Percentiles rank a stretch among this genome's conserved stretches.
phyloP scores from a whole-genome alignment of 352 stramenopile genomes.

The Globisporangium canariense region DNA sequence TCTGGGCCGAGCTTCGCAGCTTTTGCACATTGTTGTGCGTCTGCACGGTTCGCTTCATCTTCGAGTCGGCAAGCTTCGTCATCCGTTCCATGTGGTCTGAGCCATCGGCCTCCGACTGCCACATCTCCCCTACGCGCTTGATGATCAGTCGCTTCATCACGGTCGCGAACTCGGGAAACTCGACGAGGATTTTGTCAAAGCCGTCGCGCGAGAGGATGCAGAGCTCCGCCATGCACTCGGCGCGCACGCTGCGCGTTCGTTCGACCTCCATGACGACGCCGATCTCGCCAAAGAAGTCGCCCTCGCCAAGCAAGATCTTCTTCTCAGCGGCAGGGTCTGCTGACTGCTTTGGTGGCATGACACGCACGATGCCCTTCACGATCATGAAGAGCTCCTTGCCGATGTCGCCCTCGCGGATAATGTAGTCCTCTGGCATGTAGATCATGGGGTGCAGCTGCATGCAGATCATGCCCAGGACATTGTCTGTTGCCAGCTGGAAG shows the following conservation, averaged over 20 bases:
- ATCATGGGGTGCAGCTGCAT: slow-evolving; percentile 66
- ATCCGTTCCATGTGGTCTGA: slow-evolving; percentile 61
- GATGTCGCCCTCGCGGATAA: slow-evolving; percentile 64
- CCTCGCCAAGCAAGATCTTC: slow-evolving; percentile 56
- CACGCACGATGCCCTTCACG: slow-evolving; percentile 60
- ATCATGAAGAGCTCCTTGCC: slow-evolving; percentile 73
- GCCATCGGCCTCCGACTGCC: slow-evolving; percentile 23
- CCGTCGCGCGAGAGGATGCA: slow-evolving; percentile 56
- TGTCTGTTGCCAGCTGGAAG: slow-evolving; percentile 60
- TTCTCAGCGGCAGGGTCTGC: slow-evolving; percentile 26
- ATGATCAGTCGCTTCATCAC: slow-evolving; percentile 72
- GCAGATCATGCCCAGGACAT: slow-evolving; percentile 65
- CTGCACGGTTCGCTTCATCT: slow-evolving; percentile 61
- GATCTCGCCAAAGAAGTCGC: slow-evolving; percentile 68
- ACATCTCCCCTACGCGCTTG: slow-evolving; percentile 66
- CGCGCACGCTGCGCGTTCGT: slow-evolving; percentile 53
- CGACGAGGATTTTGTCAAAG: slow-evolving; percentile 67
- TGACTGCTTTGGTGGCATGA: slow-evolving; percentile 40
- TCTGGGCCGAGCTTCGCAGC: slow-evolving; percentile 33
- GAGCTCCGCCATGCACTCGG: slow-evolving; percentile 66
- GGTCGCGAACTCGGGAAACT: slow-evolving; percentile 68
- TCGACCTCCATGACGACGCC: slow-evolving; percentile 66
- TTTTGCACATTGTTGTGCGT: slow-evolving; percentile 44
- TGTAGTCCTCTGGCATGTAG: slow-evolving; percentile 62
- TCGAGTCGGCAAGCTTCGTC: slow-evolving; percentile 52